Percentiles rank a stretch among this genome's conserved stretches.
These are phyloP conservation scores for Aspergillus baeticus DNA, from an alignment of 495 filamentous ascomycete species.

Conservation along the genomic window DNA sequence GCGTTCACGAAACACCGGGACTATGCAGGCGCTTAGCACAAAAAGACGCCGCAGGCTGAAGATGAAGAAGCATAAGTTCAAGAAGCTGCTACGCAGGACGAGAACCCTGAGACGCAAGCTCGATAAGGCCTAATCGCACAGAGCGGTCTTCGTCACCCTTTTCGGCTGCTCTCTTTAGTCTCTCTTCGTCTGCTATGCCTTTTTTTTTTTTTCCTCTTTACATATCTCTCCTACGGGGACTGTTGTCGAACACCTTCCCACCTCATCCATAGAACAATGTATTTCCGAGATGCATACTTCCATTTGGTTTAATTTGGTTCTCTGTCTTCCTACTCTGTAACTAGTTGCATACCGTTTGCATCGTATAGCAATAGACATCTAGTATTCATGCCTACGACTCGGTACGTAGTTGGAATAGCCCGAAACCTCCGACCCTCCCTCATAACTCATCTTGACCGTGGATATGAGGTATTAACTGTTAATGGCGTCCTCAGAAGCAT, in stretches of 20 bases:
- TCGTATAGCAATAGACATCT: no score
- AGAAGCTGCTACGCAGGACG: conserved; percentile 95
- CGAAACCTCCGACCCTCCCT: no score
- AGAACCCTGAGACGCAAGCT: conserved; percentile 85
- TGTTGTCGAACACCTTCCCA: no score
- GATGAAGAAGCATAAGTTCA: conserved; percentile 99
- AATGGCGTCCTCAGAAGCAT: no score
- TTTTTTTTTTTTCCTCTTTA: background rate
- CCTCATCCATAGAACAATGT: no score
- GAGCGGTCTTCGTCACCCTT: conserved; percentile 2
- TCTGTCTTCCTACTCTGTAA: background rate
- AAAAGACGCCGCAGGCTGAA: conserved; percentile 83
- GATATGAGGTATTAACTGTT: no score
- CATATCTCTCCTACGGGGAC: background rate
- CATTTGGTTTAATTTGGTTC: background rate
- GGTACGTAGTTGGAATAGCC: no score
- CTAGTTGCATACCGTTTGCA: no score
- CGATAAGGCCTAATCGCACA: conserved; percentile 51
- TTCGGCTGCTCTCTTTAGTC: background rate
- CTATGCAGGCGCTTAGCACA: conserved; percentile 73
- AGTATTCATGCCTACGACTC: no score
- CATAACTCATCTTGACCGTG: no score
- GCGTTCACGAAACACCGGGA: conserved; percentile 35
- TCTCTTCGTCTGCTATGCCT: conserved; percentile 1
- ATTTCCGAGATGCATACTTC: no score